phyloP scores from a whole-genome alignment of 2,329 filamentous ascomycete species.

The Lojkania enalia region DNA sequence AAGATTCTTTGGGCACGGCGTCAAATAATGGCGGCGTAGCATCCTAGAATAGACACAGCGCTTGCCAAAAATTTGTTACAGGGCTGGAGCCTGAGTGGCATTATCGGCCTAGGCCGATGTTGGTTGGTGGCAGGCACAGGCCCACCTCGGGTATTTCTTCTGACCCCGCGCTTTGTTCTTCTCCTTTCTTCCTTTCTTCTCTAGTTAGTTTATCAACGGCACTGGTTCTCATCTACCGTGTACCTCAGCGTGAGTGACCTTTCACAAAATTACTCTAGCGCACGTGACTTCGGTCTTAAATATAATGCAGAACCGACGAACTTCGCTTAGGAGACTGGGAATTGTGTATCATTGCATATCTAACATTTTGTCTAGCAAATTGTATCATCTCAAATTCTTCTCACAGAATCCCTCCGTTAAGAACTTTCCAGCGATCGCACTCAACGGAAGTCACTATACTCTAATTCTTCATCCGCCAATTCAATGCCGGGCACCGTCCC shows the following conservation, averaged over 20 bases:
- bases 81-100: too few species aligned
- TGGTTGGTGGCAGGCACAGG: constrained; percentile 1
- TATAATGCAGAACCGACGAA: background rate
- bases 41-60: background rate
- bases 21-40: background rate
- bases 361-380: background rate
- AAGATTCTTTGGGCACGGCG: background rate
- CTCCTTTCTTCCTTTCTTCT: background rate
- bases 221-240: background rate
- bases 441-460: background rate
- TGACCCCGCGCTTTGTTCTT: background rate
- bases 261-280: background rate
- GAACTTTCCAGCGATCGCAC: constrained; percentile 1
- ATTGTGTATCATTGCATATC: background rate
- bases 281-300: constrained; percentile 2
- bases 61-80: too few species aligned
- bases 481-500: background rate
- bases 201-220: background rate
- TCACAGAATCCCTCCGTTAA: constrained; percentile 1
- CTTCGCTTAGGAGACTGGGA: background rate
- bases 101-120: background rate
- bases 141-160: background rate
- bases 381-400: background rate
- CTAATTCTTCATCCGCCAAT: background rate
- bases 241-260: background rate